A percentile compares a stretch with the other conserved stretches of the same genome.
Conservation (phyloP, 306 rosid species). For the Medicago ruthenica region DNA sequence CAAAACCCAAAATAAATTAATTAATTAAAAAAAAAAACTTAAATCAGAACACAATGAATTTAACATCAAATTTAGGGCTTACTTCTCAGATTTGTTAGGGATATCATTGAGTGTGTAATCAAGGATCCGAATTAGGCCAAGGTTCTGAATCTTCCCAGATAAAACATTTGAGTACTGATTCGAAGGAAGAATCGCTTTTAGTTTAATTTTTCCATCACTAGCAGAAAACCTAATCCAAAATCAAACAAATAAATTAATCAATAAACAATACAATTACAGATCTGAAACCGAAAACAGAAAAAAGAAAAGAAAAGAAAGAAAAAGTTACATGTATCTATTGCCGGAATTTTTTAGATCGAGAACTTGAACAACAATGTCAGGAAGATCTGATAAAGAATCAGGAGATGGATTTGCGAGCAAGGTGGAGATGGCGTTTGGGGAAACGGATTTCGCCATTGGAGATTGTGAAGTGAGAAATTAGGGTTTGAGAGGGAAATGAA, state of each 20-base stretch:
- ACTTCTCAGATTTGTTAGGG: conserved; percentile 77
- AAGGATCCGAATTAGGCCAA: conserved; percentile 76
- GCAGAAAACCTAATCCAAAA: conserved; percentile 69
- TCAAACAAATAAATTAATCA: background rate
- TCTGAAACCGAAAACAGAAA: background rate
- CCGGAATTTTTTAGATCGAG: conserved; percentile 72
- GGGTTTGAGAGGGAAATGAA: background rate
- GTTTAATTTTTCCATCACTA: conserved; percentile 74
- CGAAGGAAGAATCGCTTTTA: conserved; percentile 68
- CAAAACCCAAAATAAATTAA: background rate
- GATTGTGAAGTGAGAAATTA: background rate
- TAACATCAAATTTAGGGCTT: conserved; percentile 20
- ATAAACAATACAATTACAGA: background rate
- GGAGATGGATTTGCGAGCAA: conserved; percentile 71
- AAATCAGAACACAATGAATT: background rate
- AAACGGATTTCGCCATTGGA: conserved; percentile 59
- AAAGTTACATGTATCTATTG: conserved; percentile 60
- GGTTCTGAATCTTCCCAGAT: conserved; percentile 80
- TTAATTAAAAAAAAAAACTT: background rate
- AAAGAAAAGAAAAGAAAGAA: too few species aligned
- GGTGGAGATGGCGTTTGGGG: conserved; percentile 61
- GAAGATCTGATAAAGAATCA: conserved; percentile 59
- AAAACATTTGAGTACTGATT: conserved; percentile 52
- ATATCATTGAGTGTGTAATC: conserved; percentile 81
- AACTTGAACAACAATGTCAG: conserved; percentile 73